Base-by-base conservation (phyloP, 176 grass and related monocot genomes). In the Lolium multiflorum region DNA sequence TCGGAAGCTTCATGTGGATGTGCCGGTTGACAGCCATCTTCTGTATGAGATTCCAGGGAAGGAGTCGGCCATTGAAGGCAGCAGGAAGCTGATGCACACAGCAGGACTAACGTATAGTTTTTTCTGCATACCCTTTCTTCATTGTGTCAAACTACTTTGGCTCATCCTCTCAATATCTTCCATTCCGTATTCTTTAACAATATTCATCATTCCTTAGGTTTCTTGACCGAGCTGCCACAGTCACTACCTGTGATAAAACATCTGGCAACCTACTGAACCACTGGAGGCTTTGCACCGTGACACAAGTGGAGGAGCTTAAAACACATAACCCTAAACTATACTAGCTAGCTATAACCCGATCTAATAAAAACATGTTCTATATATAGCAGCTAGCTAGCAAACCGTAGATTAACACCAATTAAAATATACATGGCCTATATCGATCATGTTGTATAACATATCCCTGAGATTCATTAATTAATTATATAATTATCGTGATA, bases 41-140 rank as follows among this genome's bases (percentile, higher is more conserved):
- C 68, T 71, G 18, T 43, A 71, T 46, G 68, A 71, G 68, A 46
- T 20, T 71, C 68, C 68, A 22, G 18, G 41, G 41, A 71, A 21
- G 18, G 41, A 46, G 20, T 46, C 62, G 0, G 62, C 62, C 62
- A 65, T 65, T 65, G 12, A 12, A 14, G 62, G 62, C 62, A 65
- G 62, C 62, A 12, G 62, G 62, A 65, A 71, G 68, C 39, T 71
- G 62, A 71, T 71, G 68, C 68, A 71, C 20, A 71, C 38, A 6
- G 39, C 4, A 22, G 68, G 68, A 71, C 68, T 71, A 6, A 71
- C 68, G 38, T 71, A 43, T 44, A 20, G 9, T 65, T 7, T 12
- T 11, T 63, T 63, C 4, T 22, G 24, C 11, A 63, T 63, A 31
- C 28, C 28, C 28, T 31, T 31, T 31, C 59, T 25, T 25, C 9